Conservation (phyloP, 176 grass and related monocot species). For the Chrysopogon serrulatus region DNA sequence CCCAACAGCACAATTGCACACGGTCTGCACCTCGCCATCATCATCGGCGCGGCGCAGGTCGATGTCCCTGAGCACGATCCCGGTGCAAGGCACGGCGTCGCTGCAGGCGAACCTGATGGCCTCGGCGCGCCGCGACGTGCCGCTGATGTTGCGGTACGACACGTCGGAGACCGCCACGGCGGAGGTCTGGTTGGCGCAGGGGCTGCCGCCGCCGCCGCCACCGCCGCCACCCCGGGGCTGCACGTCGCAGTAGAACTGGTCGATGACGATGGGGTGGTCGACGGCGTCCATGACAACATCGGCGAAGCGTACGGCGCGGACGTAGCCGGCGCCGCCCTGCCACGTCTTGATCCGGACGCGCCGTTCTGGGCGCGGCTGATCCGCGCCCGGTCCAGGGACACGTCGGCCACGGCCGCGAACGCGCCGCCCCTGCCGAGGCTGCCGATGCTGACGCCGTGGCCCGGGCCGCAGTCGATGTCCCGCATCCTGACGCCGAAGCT, state of each 20-base stretch:
- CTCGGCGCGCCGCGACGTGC: conserved; percentile 40
- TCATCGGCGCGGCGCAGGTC: conserved; percentile 45
- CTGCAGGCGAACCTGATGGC: conserved; percentile 86
- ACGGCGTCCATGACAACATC: conserved; percentile 64
- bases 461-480: conserved; percentile 67
- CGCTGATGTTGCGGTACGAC: conserved; percentile 64
- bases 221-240: neutral
- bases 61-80: conserved; percentile 75
- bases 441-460: conserved; percentile 95
- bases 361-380: conserved; percentile 63
- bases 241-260: conserved; percentile 96
- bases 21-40: conserved; percentile 35
- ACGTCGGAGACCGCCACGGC: conserved; percentile 59
- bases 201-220: neutral
- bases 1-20: conserved; percentile 84
- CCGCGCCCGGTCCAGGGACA: conserved; percentile 58
- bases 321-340: conserved; percentile 80
- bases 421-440: conserved; percentile 75
- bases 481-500: conserved; percentile 68
- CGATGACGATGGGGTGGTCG: conserved; percentile 85
- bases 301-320: conserved; percentile 56
- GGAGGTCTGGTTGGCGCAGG: conserved; percentile 51
- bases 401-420: conserved; percentile 43
- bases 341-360: conserved; percentile 89
- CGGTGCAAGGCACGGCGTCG: conserved; percentile 68